Evolutionary conservation across 164 flowering plant species (phyloP), one percentile per base, ranked within the genome.

Genomic region (Malania oleifera): DNA sequence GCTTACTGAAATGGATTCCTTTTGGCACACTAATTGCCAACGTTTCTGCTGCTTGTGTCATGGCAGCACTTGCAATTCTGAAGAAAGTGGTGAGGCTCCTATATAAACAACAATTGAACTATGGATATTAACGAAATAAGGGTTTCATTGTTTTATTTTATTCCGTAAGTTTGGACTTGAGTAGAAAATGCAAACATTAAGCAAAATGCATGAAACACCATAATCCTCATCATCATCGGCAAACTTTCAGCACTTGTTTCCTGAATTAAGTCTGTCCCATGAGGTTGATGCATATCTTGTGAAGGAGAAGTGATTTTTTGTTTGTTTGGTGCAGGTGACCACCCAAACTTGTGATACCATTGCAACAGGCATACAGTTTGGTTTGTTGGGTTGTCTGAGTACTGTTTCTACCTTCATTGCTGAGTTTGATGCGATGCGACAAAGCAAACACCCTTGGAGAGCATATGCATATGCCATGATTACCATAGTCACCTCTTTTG

Each of bases 331-430:
- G 62, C 80, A 91, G 98, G 95, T 82, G 55, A 61, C 73, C n/a
- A 82, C 78, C 15, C 59, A 64, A 61, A 69, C 20, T n/a, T 84
- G 72, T 49, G 74, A 76, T 20, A 82, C 80, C 1, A 63, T 90
- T 18, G 77, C 75, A 7, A 54, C 71, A 0, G 97, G 92, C 12
- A 73, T 90, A 34, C 95, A 93, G 52, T 67, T 93, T 12, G 99
- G 99, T 18, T 66, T 86, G 0, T 47, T 84, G 67, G 99, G 99
- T 35, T 88, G 97, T 68, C 60, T 93, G 58, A 90, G 99, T 57
- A 90, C 97, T 1, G 97, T 93, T 22, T 93, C 99, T 4, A 93
- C 99, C 8, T 88, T 90, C 68, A 73, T 85, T 43, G 95, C 89
- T 0, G 99, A 93, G 73, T 79, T 80, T 64, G 71, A 82, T 60